Evolutionary conservation across 805 yeast genomes (phyloP).

Genomic region (Hanseniaspora pseudoguilliermondii): DNA sequence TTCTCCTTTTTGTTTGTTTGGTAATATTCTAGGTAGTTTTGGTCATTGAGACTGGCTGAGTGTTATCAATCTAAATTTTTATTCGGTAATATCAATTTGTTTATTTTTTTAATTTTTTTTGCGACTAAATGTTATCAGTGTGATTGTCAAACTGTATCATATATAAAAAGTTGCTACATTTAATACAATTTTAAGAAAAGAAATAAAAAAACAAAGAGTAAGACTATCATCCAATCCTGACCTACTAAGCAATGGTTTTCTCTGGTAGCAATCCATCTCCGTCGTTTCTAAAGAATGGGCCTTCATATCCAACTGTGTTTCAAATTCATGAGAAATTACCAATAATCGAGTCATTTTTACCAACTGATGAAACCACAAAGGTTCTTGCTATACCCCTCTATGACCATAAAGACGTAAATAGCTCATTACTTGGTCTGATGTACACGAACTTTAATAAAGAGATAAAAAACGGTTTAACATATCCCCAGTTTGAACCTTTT

Average conservation of each 20-base stretch:
- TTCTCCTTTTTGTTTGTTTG: too few relatives aligned
- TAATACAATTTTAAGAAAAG: too few relatives aligned
- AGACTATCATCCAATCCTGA: too few relatives aligned
- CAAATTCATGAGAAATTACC: conserved; percentile 28
- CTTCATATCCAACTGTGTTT: conserved; percentile 21
- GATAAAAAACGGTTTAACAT: conserved; percentile 61
- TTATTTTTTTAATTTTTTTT: too few relatives aligned
- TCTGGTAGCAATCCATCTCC: conserved; percentile 6
- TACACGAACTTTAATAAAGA: conserved; percentile 47
- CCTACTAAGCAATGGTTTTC: not conserved
- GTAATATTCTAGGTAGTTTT: too few relatives aligned
- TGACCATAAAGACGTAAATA: conserved; percentile 37
- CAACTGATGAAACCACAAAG: conserved; percentile 29
- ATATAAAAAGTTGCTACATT: too few relatives aligned
- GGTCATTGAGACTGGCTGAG: too few relatives aligned
- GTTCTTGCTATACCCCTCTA: conserved; percentile 56
- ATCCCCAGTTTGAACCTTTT: conserved; percentile 40
- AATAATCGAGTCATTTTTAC: conserved; percentile 31
- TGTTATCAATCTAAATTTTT: too few relatives aligned
- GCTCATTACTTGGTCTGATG: conserved; percentile 34
- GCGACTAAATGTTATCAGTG: too few relatives aligned
- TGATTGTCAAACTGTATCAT: too few relatives aligned
- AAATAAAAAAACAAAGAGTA: too few relatives aligned
- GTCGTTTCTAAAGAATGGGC: conserved; percentile 23
- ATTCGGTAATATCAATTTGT: too few relatives aligned